Base-by-base conservation (phyloP, 1,139 yeast genomes). In the Suhomyces bokatorum region DNA sequence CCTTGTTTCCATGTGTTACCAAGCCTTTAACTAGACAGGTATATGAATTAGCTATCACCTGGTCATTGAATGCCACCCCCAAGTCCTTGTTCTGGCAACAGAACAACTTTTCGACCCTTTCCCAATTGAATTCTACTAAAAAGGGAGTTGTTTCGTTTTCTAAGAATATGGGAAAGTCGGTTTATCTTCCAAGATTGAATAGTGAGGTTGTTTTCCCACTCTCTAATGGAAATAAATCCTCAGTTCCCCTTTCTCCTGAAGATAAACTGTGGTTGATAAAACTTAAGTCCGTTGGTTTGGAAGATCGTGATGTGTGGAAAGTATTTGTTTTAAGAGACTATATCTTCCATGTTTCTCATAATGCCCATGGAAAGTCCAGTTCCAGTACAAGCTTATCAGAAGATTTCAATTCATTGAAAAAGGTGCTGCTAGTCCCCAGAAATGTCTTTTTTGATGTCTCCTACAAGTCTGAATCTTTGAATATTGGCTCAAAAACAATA, bases 61-160 rank as follows among this genome's bases (percentile, higher is more conserved):
- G 99, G 98, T 86, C 89, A 0, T 51, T 76, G 13, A 77, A 80
- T 48, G 81, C 87, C 0, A 58, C 75, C 0, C 75, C 74, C 6
- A 83, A 82, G 42, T 81, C 96, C 0, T 64, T 85, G 15, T 91
- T 91, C 59, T 91, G 98, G 98, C 78, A 81, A 49, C 74, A 75
- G 44, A 71, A 60, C 61, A 36, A 58, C 61, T 29, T 78, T 70
- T 56, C 57, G 31, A 39, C 57, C 42, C 46, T 50, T 27, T 43
- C 45, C 12, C 54, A 48, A 26, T 30, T 47, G 12, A 52, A 52
- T 20, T 30, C 45, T 11, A 6, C 45, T 3, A 51, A 50, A 22
- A 49, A 47, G 26, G 52, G 48, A 29, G 46, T 57, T 2, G 57
- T 61, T 1, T 50, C 67, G 0, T 66, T 61, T 41, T 57, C 70